These are phyloP conservation scores for Yarrowia divulgata DNA, from an alignment of 805 yeast genomes.

Conservation along the genomic window DNA sequence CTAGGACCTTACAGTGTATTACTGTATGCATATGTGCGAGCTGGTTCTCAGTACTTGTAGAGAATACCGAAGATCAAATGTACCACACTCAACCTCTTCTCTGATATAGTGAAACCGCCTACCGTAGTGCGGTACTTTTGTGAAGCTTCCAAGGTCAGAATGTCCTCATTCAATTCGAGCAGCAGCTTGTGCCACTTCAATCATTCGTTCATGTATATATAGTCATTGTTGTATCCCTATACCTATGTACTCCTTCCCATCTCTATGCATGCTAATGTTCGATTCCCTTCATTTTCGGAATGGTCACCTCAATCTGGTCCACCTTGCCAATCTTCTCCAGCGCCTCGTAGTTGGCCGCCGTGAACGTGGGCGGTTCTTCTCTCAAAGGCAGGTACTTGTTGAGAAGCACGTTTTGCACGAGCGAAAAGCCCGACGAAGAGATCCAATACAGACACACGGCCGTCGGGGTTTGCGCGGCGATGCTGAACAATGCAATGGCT, in stretches of 20 bases:
- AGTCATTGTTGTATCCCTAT: too few species aligned
- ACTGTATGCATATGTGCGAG: too few species aligned
- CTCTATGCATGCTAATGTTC: not conserved
- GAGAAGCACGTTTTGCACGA: constrained; percentile 74
- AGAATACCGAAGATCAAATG: too few species aligned
- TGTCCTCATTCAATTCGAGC: too few species aligned
- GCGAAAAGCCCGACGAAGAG: constrained; percentile 78
- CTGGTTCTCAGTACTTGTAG: too few species aligned
- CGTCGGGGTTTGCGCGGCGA: constrained; percentile 84
- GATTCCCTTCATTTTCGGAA: not conserved
- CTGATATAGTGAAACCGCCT: too few species aligned
- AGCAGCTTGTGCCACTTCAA: too few species aligned
- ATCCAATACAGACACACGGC: constrained; percentile 90
- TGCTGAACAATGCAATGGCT: constrained; percentile 79
- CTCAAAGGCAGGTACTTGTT: constrained; percentile 70
- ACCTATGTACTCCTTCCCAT: not conserved
- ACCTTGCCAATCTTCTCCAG: constrained; percentile 28
- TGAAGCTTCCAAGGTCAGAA: too few species aligned
- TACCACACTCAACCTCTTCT: too few species aligned
- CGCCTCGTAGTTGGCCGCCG: constrained; percentile 29
- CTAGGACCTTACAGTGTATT: too few species aligned
- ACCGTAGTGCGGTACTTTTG: too few species aligned
- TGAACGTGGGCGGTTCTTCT: constrained; percentile 38
- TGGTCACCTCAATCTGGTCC: not conserved
- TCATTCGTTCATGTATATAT: too few species aligned